Evolutionary conservation across 2,329 filamentous ascomycete genomes (phyloP), one percentile per base, ranked within the genome.

Genomic region (Plenodomus lindquistii): DNA sequence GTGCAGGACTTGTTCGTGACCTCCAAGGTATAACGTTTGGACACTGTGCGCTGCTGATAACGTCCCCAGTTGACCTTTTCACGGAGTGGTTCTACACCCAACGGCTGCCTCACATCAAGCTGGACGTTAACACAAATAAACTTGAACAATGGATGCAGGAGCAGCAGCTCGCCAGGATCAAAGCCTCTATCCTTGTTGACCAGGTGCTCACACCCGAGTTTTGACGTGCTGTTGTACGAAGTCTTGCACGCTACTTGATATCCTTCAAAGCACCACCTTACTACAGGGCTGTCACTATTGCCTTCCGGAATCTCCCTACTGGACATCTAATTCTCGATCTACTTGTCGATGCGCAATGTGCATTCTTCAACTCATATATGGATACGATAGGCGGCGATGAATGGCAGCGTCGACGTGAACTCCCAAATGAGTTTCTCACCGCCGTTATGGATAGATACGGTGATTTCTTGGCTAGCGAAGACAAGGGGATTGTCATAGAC

Each of bases 61-160:
- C 40, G 17, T 1, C 6, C 2, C 6, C 19, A 57, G 49, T 54
- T 24, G 40, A 54, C 15, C 21, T 56, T 10, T 60, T 57, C 19
- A 40, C 60, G 13, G 37, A 59, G 13, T 59, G 57, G 59, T 37
- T 59, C 0, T 55, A 63, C 19, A 45, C 53, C 1, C 31, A 46
- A 1, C 41, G 3, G 2, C 38, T 48, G 5, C 42, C 50, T 34
- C 3, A 40, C 37, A 10, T 6, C 19, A 21, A 19, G 7, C 4
- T 7, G 4, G 19, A 11, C 17, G 16, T 10, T 6, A 21, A 18
- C 16, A n/a, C n/a, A n/a, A n/a, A n/a, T 18, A 19, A 11, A 11
- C n/a, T 17, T 4, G 9, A 27, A 7, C 18, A 13, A 5, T 2
- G 16, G n/a, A n/a, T n/a, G n/a, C n/a, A n/a, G n/a, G n/a, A 37